phyloP scores from a whole-genome alignment of 306 rosid species.

The Cucurbita pepo region DNA sequence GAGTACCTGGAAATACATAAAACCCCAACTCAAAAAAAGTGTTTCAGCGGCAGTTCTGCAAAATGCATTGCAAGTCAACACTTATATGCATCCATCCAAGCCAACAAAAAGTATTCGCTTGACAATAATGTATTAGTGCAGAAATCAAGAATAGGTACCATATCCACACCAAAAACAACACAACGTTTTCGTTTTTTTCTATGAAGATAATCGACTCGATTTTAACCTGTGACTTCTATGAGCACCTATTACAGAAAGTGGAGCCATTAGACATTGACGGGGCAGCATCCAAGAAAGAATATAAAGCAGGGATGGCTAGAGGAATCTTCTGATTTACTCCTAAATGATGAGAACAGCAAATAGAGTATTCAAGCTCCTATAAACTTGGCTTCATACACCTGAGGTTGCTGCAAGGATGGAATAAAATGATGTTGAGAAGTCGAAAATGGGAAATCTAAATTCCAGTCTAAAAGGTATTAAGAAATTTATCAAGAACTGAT shows the following conservation, averaged over 20 bases:
- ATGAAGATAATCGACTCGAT: not conserved
- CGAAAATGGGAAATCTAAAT: not conserved
- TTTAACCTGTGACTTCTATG: not conserved
- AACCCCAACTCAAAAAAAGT: not conserved
- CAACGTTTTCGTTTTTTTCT: not conserved
- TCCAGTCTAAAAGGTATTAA: not conserved
- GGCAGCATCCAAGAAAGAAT: not conserved
- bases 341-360: not conserved
- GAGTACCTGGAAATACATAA: not conserved
- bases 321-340: not conserved
- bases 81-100: too few relatives aligned
- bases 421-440: not conserved
- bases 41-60: not conserved
- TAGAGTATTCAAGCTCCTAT: slow-evolving; percentile 27
- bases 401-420: slow-evolving; percentile 57
- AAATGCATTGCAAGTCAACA: not conserved
- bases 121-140: not conserved
- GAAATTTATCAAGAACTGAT: not conserved
- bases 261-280: not conserved
- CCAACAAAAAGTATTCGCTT: not conserved
- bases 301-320: not conserved
- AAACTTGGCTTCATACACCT: slow-evolving; percentile 67
- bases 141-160: not conserved
- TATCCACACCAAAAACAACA: not conserved
- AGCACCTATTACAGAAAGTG: not conserved